A percentile compares a stretch with the other conserved stretches of the same genome.
phyloP scores from a whole-genome alignment of 2,329 filamentous ascomycete genomes.

The Drechslerella stenobrocha region DNA sequence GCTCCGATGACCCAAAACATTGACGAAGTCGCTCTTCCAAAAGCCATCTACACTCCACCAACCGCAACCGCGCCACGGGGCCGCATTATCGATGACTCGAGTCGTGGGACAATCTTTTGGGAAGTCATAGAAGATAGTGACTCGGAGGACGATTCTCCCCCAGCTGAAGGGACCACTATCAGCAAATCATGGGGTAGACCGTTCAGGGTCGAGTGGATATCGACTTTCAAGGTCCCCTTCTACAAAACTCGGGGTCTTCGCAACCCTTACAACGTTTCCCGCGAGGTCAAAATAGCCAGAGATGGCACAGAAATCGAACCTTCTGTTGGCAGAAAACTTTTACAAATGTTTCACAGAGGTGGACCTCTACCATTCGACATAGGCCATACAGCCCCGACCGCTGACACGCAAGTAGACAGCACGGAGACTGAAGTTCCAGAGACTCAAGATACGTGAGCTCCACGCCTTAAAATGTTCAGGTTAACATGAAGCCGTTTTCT shows the following conservation, averaged over 20 bases:
- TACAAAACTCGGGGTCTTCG: slow-evolving; percentile 82
- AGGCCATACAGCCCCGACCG: slow-evolving; percentile 7
- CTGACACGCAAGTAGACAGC: slow-evolving; percentile 6
- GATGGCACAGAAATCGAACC: slow-evolving; percentile 94
- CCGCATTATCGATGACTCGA: slow-evolving; percentile 87
- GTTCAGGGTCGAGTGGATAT: slow-evolving; percentile 88
- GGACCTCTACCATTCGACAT: slow-evolving; percentile 44
- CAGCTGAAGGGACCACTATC: slow-evolving; percentile 54
- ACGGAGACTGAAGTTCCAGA: slow-evolving; percentile 6
- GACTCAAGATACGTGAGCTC: slow-evolving; percentile 7
- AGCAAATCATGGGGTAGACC: slow-evolving; percentile 82
- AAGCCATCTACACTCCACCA: slow-evolving; percentile 76
- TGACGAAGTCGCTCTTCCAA: slow-evolving; percentile 67
- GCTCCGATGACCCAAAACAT: slow-evolving; percentile 66
- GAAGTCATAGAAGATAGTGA: slow-evolving; percentile 68
- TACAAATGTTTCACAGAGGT: slow-evolving; percentile 74
- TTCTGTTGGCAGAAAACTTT: slow-evolving; percentile 72
- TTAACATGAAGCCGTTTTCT: not conserved
- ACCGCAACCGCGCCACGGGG: slow-evolving; percentile 78
- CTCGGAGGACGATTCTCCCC: slow-evolving; percentile 59
- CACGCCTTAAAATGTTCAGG: not conserved
- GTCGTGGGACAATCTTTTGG: slow-evolving; percentile 96
- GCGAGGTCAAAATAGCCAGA: slow-evolving; percentile 92
- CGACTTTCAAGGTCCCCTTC: slow-evolving; percentile 79
- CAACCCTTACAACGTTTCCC: slow-evolving; percentile 92